Evolutionary conservation across 177 flowering plant species (phyloP).

Genomic region (Vitis hybrid): DNA sequence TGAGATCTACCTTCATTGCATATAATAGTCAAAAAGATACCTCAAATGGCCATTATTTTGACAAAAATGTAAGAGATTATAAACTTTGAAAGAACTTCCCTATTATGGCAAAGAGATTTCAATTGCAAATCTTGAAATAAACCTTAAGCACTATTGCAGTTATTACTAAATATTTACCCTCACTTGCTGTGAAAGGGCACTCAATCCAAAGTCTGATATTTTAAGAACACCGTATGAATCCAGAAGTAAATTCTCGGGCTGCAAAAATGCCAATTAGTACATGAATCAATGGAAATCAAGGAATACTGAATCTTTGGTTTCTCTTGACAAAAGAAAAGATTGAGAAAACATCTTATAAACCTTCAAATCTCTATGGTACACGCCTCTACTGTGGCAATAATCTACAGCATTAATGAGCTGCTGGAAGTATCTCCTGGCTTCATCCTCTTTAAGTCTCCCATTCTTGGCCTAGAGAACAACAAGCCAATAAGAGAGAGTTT

Average conservation of each 20-base stretch:
- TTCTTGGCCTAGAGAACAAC: conserved; percentile 52
- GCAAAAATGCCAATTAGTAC: conserved; percentile 25
- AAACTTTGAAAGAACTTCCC: too few relatives aligned
- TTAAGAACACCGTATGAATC: conserved; percentile 77
- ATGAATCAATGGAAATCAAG: neutral
- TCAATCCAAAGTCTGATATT: conserved; percentile 94
- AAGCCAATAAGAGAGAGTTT: conserved; percentile 5
- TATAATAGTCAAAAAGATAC: neutral
- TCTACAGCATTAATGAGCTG: conserved; percentile 95
- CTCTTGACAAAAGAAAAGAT: neutral
- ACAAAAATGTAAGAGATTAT: too few relatives aligned
- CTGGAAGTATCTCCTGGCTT: conserved; percentile 91
- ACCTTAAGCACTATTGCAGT: neutral
- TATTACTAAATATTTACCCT: conserved; percentile 41
- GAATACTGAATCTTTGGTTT: neutral
- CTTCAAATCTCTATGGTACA: conserved; percentile 92
- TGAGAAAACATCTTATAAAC: conserved; percentile 23
- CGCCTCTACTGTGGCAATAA: conserved; percentile 95
- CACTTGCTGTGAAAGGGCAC: conserved; percentile 80
- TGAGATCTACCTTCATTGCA: neutral
- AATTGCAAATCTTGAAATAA: neutral
- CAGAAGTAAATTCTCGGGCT: conserved; percentile 91
- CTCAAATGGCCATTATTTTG: neutral
- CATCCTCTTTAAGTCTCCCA: conserved; percentile 82
- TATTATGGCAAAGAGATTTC: neutral